Base-by-base conservation (phyloP, 108 stramenopile genomes). In the Fragilariopsis cylindrus region DNA sequence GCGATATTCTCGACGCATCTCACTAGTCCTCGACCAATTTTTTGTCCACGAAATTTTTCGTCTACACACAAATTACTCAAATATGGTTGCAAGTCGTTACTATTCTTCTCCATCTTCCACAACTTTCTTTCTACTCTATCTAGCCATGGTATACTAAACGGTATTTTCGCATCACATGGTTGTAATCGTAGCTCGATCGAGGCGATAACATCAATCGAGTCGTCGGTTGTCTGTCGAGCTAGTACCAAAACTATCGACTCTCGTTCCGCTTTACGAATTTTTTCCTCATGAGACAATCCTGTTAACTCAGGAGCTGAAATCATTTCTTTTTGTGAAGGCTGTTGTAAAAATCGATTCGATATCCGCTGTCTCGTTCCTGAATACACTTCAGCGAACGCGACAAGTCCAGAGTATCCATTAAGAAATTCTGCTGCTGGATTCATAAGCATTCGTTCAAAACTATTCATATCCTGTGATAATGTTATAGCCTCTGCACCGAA, bases 81-180 rank as follows among this genome's bases (percentile, higher is more conserved):
- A 66, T 94, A 94, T 4, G 93, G 93, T 52, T 90, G 89, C 60
- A 92, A 67, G 19, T 87, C 80, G 8, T 71, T 63, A 44, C 69
- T 76, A 49, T 77, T 42, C 43, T 43, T 41, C 4, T 45, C 62
- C 3, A 11, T 63, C 42, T 50, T 30, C 21, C 75, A 70, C 60
- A 90, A 73, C 54, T 70, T 57, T 70, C 91, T 79, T 74, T 95
- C 93, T 4, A 88, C 66, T 40, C 69, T 71, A 60, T 95, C 91
- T 43, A 91, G 66, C 91, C 91, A 95, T 53, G 90, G 93, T 60
- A 91, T 81, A 57, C 82, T 86, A 58, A 94, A 94, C 3, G 93
- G 93, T 41, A 94, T 94, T 67, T 94, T 94, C 7, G 90, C 90
- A 81, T 94, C 93, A 48, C 88, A 88, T 49, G 88, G 90, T 76